phyloP scores from a whole-genome alignment of 768 basidiomycete species.

The Auricularia auricula-judae region DNA sequence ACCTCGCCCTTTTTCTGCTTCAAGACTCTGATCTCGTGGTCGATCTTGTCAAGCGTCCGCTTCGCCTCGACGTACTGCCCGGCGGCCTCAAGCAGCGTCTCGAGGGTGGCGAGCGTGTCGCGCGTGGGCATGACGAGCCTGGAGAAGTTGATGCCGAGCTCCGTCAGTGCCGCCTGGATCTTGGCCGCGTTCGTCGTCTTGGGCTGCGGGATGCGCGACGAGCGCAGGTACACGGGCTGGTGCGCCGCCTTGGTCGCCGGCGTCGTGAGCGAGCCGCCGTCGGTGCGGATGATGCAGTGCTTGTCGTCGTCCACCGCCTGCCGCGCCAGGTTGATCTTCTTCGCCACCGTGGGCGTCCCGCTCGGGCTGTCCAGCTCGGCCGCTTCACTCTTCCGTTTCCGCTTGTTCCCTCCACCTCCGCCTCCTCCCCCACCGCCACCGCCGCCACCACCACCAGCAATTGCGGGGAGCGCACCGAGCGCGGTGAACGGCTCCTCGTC shows the following conservation, averaged over 20 bases:
- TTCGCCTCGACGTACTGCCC: slow-evolving; percentile 78
- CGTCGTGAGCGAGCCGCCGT: slow-evolving; percentile 35
- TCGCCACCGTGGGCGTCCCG: slow-evolving; percentile 36
- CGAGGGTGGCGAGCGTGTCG: slow-evolving; percentile 63
- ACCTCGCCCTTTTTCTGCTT: slow-evolving; percentile 38
- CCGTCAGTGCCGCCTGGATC: slow-evolving; percentile 62
- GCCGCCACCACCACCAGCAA: not conserved
- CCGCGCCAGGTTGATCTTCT: slow-evolving; percentile 48
- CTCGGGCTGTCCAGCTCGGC: slow-evolving; percentile 33
- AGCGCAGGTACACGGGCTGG: slow-evolving; percentile 72
- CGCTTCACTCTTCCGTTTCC: slow-evolving; percentile 34
- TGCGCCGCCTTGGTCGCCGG: slow-evolving; percentile 68
- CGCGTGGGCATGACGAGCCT: slow-evolving; percentile 92
- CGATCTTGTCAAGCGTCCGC: slow-evolving; percentile 72
- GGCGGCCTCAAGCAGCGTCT: slow-evolving; percentile 62
- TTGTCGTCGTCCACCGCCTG: not conserved
- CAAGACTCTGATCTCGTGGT: slow-evolving; percentile 71
- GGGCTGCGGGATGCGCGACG: slow-evolving; percentile 71
- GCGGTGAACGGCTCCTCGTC: slow-evolving; percentile 51
- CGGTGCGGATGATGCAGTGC: slow-evolving; percentile 66
- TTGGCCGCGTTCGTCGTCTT: slow-evolving; percentile 67
- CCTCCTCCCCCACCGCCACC: slow-evolving; percentile 14
- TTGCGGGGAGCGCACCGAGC: slow-evolving; percentile 16
- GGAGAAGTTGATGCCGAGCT: slow-evolving; percentile 60
- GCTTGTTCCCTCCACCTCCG: slow-evolving; percentile 33